Evolutionary conservation across 2,329 filamentous ascomycete genomes (phyloP), one percentile per base, ranked within the genome.

Genomic region (Exophiala aquamarina): DNA sequence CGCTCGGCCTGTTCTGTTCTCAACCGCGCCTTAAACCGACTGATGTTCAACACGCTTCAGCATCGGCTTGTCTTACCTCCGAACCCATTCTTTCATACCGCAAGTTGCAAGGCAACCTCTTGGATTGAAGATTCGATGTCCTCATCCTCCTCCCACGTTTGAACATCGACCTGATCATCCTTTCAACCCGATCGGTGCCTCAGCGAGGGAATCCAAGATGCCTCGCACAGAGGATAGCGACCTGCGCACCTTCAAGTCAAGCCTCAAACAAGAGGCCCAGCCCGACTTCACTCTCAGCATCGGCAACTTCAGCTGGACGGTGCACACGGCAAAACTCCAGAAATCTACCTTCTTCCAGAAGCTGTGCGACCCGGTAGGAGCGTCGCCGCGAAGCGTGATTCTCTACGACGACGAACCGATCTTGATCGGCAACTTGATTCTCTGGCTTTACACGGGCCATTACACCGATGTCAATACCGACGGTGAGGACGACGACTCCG

Each of bases 351-450:
- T 44, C 36, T 50, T 50, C 21, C 2, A 19, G 8, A 37, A 14
- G 19, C 18, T 49, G 18, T 38, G n/a, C 34, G 15, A n/a, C n/a
- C 14, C 10, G 28, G 9, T 7, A 26, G 14, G 21, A 29, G 14
- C 8, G 31, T 31, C 14, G 19, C 18, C 18, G 11, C 33, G 21
- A 36, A 21, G 23, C 28, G 23, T 52, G 20, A 38, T 35, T 13
- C 41, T 39, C 13, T 28, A 42, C 10, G 20, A 50, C 23, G 50
- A 52, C 11, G 43, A 49, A 21, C 47, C 52, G n/a, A 18, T 54
- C 26, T 21, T 48, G 4, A 33, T 56, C 17, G 54, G 44, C 32
- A 31, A 49, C 14, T 21, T 52, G n/a, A 29, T 52, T 18, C 44
- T 38, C 7, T 52, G 49, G 49, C 21, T 38, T 13, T 52, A 52